Base-by-base conservation (phyloP, 192 early-diverging fungal species). In the Gigaspora rosea region DNA sequence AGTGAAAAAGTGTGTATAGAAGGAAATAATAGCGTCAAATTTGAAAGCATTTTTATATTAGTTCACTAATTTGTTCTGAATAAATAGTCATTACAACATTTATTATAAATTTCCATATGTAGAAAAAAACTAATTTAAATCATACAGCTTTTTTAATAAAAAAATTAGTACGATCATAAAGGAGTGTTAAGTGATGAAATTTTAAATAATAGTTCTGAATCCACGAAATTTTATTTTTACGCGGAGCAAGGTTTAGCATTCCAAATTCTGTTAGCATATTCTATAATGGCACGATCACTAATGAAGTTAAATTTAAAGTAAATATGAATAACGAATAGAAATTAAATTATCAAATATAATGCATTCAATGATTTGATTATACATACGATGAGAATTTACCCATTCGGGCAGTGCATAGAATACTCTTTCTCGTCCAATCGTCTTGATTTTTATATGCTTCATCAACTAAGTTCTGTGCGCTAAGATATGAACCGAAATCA, bases 241-340 rank as follows among this genome's bases (percentile, higher is more conserved):
- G 18, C 15, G 0, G 52, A 2, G 2, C 4, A 0, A 56, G 52
- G 13, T 15, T 13, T n/a, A 11, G 18, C 52, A 13, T 56, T 13
- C 97, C 97, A 99, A 79, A 99, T 96, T 41, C 89, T 86, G 68
- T 95, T 88, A 32, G 96, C 96, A 71, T 98, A 99, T 75, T 99
- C 97, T 78, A 91, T 82, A 85, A 98, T 94, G 22, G 97, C 82
- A 76, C 93, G 90, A 82, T 93, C 93, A 65, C 83, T 84, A 51
- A 36, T 12, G 49, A 79, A 9, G 18, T 12, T 18, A 15, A 56
- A 56, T 56, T 46, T 6, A 41, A 3, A 41, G 15, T 66, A 66
- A 33, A n/a, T 18, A 33, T n/a, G 7, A 20, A 0, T 46, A 36
- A 46, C 16, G n/a, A 71, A 63, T 48, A 68, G 71, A 85, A 51